Evolutionary conservation across 2,329 filamentous ascomycete genomes (phyloP).

Genomic region (Cladosporium sp.): DNA sequence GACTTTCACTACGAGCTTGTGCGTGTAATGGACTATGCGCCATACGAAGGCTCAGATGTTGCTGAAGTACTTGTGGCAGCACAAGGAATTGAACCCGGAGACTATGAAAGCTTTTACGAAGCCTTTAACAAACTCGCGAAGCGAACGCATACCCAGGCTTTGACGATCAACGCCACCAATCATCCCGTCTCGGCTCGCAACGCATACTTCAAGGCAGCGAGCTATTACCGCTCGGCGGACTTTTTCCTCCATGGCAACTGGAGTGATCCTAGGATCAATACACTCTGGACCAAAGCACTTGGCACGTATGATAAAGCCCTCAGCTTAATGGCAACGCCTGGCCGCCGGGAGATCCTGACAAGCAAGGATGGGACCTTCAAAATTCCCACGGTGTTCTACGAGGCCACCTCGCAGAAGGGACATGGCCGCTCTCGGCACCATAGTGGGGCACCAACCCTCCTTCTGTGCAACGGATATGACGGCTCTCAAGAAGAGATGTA

Average conservation of each 20-base stretch:
- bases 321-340: not conserved
- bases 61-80: conserved; percentile 3
- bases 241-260: conserved; percentile 41
- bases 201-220: conserved; percentile 33
- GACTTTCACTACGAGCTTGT: conserved; percentile 16
- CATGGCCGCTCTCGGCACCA: not conserved
- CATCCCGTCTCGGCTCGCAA: not conserved
- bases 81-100: conserved; percentile 8
- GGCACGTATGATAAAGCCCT: conserved; percentile 38
- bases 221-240: conserved; percentile 41
- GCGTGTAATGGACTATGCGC: conserved; percentile 2
- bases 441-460: conserved; percentile 25
- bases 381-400: too few relatives aligned
- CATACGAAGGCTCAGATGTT: conserved; percentile 12
- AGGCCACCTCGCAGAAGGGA: too few relatives aligned
- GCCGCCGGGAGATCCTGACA: too few relatives aligned
- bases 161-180: conserved; percentile 5
- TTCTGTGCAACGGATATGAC: conserved; percentile 28
- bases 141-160: conserved; percentile 2
- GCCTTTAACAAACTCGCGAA: conserved; percentile 11
- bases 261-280: conserved; percentile 38
- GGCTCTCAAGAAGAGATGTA: conserved; percentile 27
- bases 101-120: conserved; percentile 9
- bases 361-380: too few relatives aligned
- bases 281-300: conserved; percentile 34